Evolutionary conservation across 2,329 filamentous ascomycete genomes (phyloP).

Genomic region (Nakataea oryzae): DNA sequence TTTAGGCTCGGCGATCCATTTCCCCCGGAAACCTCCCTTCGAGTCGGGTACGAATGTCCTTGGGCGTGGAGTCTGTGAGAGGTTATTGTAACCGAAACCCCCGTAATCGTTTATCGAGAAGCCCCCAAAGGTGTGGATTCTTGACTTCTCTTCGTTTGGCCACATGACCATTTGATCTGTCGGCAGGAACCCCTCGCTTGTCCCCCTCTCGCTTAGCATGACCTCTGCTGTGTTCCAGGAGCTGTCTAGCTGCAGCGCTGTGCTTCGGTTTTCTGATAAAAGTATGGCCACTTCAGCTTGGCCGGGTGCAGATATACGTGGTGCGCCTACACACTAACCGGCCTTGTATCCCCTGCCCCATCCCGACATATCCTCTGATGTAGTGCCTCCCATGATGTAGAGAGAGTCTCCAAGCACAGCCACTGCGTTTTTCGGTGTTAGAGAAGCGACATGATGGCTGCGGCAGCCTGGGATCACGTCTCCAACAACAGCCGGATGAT

Average conservation of each 20-base stretch:
- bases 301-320: neutral
- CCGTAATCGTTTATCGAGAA: neutral
- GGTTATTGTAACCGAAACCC: neutral
- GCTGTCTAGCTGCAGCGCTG: neutral
- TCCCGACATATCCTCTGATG: neutral
- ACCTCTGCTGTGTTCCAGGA: neutral
- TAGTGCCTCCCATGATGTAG: neutral
- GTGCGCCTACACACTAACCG: neutral
- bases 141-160: neutral
- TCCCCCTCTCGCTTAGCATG: neutral
- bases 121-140: neutral
- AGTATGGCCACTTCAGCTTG: neutral
- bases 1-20: neutral
- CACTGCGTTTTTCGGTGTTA: neutral
- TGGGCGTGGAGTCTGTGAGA: neutral
- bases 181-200: neutral
- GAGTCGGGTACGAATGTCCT: neutral
- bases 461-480: neutral
- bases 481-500: too few relatives aligned
- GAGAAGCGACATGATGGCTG: neutral
- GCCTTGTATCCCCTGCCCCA: neutral
- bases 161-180: neutral
- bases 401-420: neutral
- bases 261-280: neutral
- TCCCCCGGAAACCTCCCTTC: neutral